Base-by-base conservation (phyloP, 805 yeast species). In the Blastobotrys muscicola region DNA sequence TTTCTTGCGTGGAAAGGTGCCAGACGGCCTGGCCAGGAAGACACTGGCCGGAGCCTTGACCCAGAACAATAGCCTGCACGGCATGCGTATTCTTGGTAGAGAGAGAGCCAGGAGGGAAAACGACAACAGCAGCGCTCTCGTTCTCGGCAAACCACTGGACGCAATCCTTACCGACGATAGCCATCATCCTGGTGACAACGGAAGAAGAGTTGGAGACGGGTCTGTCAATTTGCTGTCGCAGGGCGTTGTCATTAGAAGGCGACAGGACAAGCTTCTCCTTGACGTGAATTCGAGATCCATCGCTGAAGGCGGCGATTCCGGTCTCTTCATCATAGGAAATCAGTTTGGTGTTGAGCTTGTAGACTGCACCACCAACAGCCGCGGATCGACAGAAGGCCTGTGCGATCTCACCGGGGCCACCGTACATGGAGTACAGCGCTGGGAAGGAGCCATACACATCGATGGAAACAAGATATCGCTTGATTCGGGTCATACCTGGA, bases 321-420 rank as follows among this genome's bases (percentile, higher is more conserved):
- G 76, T 66, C 23, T 61, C 65, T 31, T 81, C 76, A 59, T 90
- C 90, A 64, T 69, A 86, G 32, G 76, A 75, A 4, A 66, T 66
- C 42, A 90, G 63, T 33, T 71, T 66, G 11, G 92, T 81, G 57
- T 81, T 78, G 44, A 90, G 70, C 61, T 87, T 86, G 66, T 92
- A 90, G 30, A 94, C 85, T 43, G 97, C 82, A 43, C 97, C 97
- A 13, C 92, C 97, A 49, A 90, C 97, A 10, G 98, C 98, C 3
- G 97, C 97, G 45, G 94, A 83, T 54, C 98, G 74, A 66, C 97
- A 90, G 63, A 92, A 90, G 1, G 97, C 98, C 66, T 90, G 98
- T 11, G 95, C 80, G 23, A 90, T 69, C 64, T 90, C 98, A 42
- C 97, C 96, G 0, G 95, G 89, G 2, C 95, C 94, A 45, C 97